Base-by-base conservation (phyloP, 495 filamentous ascomycete genomes). In the Tuber calosporum region DNA sequence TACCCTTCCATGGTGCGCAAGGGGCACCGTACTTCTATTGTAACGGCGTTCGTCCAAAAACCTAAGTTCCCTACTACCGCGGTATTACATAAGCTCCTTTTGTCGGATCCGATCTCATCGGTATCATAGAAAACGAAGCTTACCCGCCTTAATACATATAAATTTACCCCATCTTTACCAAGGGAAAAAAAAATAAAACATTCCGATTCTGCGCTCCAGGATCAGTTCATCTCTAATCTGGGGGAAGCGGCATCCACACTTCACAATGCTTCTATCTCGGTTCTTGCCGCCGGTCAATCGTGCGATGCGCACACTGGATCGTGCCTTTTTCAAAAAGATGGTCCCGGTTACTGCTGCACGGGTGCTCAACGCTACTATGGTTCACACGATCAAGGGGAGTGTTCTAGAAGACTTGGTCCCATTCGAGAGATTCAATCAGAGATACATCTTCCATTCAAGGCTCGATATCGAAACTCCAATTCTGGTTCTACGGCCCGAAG, bases 241-340 rank as follows among this genome's bases (percentile, higher is more conserved):
- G 30, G 26, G 26, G n/a, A 34, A 62, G 53, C n/a, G 53, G 53
- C 26, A 62, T 62, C 53, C 13, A 30, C 26, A 62, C 53, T 19
- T 34, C n/a, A 34, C 53, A 62, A 62, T 62, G 53, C 34, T 62
- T 62, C 26, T 62, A 34, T 62, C 53, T 62, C 53, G 53, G 13
- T 90, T 97, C 83, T 88, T 89, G 69, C 92, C 94, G 11, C 95
- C 94, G 36, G 83, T 93, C 42, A 89, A 94, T 80, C 92, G 92
- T 79, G 88, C 90, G 26, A 92, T 92, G 89, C 86, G 85, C 75
- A 83, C 84, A 13, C 88, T 99, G 41, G 94, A 99, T 84, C 89
- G 92, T 45, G 86, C 90, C 26, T 89, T 93, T 77, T 97, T 97
- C 84, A 83, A 85, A 36, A 93, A 90, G 81, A 90, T 84, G 4